These are phyloP conservation scores for Ustulina deusta DNA, from an alignment of 2,329 filamentous ascomycete genomes.

Conservation along the genomic window DNA sequence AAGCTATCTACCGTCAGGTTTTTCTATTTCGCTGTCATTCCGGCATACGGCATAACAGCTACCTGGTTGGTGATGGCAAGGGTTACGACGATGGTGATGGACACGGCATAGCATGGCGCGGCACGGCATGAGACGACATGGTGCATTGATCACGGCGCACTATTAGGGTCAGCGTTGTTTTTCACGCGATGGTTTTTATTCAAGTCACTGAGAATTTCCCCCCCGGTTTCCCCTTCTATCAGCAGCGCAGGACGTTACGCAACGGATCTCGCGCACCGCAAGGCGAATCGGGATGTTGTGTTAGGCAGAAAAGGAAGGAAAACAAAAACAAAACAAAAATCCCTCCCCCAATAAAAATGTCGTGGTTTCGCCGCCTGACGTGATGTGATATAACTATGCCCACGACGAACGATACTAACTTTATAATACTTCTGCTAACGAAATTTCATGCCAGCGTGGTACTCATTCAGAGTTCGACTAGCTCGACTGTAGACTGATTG, in stretches of 20 bases:
- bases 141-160: not conserved
- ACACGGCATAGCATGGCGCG: not conserved
- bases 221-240: not conserved
- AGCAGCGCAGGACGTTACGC: not conserved
- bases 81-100: not conserved
- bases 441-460: not conserved
- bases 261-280: not conserved
- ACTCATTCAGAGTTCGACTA: not conserved
- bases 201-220: not conserved
- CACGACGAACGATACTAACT: not conserved
- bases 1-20: not conserved
- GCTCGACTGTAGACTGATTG: too few relatives aligned
- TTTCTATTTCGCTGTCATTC: not conserved
- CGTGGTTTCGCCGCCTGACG: not conserved
- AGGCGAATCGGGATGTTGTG: not conserved
- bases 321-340: too few relatives aligned
- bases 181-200: constrained; percentile 1
- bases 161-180: not conserved
- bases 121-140: not conserved
- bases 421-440: not conserved
- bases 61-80: not conserved
- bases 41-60: not conserved
- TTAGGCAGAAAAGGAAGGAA: not conserved
- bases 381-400: not conserved
- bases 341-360: not conserved